Evolutionary conservation across 2,329 filamentous ascomycete genomes (phyloP).

Genomic region (Calycina herbarum): DNA sequence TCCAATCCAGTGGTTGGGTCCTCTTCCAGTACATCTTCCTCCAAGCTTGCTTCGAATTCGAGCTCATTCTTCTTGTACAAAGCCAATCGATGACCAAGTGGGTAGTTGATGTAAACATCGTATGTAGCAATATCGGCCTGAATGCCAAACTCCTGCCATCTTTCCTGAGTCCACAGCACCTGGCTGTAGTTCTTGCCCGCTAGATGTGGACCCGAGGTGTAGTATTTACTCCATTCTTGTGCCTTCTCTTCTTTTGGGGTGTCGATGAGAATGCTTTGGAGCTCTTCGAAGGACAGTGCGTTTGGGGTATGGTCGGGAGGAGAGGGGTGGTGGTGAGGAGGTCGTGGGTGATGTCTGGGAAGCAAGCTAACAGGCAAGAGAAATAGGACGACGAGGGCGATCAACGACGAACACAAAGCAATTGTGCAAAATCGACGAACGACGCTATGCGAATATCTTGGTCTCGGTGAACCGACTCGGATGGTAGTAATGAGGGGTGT

Average conservation of each 20-base stretch:
- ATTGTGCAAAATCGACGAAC: conserved; percentile 68
- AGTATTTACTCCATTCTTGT: conserved; percentile 75
- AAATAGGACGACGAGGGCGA: conserved; percentile 43
- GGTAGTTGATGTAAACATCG: conserved; percentile 78
- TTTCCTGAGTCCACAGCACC: conserved; percentile 68
- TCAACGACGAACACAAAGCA: conserved; percentile 54
- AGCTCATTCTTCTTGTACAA: conserved; percentile 54
- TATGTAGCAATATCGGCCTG: conserved; percentile 66
- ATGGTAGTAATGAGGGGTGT: conserved; percentile 69
- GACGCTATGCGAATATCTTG: conserved; percentile 59
- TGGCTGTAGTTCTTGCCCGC: conserved; percentile 77
- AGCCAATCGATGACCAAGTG: conserved; percentile 67
- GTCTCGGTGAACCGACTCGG: conserved; percentile 51
- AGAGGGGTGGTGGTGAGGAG: conserved; percentile 37
- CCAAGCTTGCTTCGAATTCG: conserved; percentile 71
- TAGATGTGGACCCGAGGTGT: conserved; percentile 73
- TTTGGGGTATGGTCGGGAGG: conserved; percentile 17
- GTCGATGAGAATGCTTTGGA: conserved; percentile 57
- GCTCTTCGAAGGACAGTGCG: conserved; percentile 47
- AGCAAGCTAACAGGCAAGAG: conserved; percentile 48
- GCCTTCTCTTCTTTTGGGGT: conserved; percentile 58
- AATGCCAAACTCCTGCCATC: conserved; percentile 72
- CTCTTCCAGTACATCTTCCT: conserved; percentile 81
- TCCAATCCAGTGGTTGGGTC: conserved; percentile 74
- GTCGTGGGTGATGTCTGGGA: conserved; percentile 37